Conservation (phyloP, 768 basidiomycete genomes). For the Crassisporium funariophilum region DNA sequence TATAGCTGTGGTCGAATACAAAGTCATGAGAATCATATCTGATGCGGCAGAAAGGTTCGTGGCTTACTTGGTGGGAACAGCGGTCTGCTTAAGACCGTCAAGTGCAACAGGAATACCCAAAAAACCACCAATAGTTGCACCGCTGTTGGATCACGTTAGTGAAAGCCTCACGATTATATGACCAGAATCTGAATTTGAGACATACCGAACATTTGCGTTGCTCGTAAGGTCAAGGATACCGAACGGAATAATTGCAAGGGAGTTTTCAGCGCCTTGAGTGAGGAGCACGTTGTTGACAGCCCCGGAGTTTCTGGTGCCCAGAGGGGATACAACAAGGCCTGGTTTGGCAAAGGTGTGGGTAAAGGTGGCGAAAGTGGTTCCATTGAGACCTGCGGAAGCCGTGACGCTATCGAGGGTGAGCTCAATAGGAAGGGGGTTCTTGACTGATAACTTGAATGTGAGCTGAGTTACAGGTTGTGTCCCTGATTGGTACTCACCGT, state of each 20-base stretch:
- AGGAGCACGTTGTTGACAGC: constrained; percentile 56
- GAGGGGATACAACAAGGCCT: constrained; percentile 52
- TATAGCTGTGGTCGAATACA: too few relatives aligned
- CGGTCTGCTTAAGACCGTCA: constrained; percentile 34
- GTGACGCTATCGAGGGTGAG: constrained; percentile 46
- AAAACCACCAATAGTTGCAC: constrained; percentile 33
- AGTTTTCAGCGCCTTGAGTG: constrained; percentile 49
- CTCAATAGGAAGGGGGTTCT: constrained; percentile 47
- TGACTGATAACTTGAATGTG: constrained; percentile 26
- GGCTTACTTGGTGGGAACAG: constrained; percentile 40
- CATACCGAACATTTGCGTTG: constrained; percentile 41
- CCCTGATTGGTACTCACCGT: constrained; percentile 35
- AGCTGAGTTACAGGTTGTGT: neutral
- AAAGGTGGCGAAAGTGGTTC: constrained; percentile 58
- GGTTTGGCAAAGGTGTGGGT: constrained; percentile 56
- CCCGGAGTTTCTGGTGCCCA: constrained; percentile 59
- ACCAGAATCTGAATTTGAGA: neutral
- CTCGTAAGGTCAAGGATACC: constrained; percentile 53
- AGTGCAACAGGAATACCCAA: constrained; percentile 38
- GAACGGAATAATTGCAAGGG: constrained; percentile 56
- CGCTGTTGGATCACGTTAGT: constrained; percentile 31
- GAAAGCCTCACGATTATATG: neutral
- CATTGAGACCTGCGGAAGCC: constrained; percentile 50
- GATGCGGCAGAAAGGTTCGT: too few relatives aligned
- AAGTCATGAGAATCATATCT: too few relatives aligned